phyloP scores from a whole-genome alignment of 345 rosid species.

The Sonneratia caseolaris region DNA sequence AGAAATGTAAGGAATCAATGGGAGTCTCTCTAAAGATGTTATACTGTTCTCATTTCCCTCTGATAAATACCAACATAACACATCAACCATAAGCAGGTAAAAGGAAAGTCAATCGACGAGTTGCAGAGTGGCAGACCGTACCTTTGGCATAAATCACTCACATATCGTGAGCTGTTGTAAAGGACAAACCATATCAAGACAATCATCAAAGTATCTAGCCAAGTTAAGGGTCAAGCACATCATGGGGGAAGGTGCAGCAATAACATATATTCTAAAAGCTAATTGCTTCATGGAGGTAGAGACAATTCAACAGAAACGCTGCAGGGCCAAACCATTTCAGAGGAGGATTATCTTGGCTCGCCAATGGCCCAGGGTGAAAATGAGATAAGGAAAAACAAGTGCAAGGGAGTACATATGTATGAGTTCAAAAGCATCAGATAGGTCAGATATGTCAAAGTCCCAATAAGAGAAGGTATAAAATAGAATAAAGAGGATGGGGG shows the following conservation, averaged over 20 bases:
- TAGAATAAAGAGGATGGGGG: not conserved
- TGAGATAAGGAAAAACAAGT: not conserved
- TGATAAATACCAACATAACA: not conserved
- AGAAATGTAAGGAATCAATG: not conserved
- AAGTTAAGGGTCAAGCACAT: constrained; percentile 35
- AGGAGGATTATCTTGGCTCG: not conserved
- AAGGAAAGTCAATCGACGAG: not conserved
- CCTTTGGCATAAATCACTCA: constrained; percentile 57
- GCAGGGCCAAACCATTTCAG: not conserved
- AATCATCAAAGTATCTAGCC: constrained; percentile 62
- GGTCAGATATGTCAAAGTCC: not conserved
- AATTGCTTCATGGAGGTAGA: not conserved
- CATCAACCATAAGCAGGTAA: not conserved
- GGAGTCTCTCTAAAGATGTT: not conserved
- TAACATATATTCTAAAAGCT: not conserved
- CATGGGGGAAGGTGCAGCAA: too few relatives aligned
- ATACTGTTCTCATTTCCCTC: not conserved
- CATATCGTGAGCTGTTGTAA: constrained; percentile 60
- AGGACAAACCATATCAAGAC: constrained; percentile 79
- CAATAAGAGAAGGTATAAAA: constrained; percentile 1
- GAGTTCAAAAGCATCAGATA: not conserved
- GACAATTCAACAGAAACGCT: not conserved
- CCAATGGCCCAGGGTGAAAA: not conserved
- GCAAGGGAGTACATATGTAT: not conserved
- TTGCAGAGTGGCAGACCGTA: constrained; percentile 8